Base-by-base conservation (phyloP, 2,329 filamentous ascomycete genomes). In the Alternaria sp. region DNA sequence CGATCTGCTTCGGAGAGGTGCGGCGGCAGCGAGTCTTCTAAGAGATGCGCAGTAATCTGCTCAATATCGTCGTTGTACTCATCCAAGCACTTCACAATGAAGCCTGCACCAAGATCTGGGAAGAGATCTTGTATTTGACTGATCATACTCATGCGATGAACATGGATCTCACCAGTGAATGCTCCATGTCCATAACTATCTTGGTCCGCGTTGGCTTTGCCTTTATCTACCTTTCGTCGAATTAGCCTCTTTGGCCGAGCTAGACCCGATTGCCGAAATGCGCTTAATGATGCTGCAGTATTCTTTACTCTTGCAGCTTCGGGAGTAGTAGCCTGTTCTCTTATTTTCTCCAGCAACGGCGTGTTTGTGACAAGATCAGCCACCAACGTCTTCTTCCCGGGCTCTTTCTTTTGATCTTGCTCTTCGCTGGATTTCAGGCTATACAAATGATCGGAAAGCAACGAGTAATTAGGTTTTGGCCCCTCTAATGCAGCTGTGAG, bases 91-190 rank as follows among this genome's bases (percentile, higher is more conserved):
- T 87, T 90, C 18, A 92, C 85, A 16, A 98, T 83, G 74, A 97
- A 98, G 0, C 86, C 92, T 4, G 92, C 90, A 5, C 94, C 93
- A 10, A 98, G 83, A 64, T 97, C 88, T 0, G 94, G 93, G 73
- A 98, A 97, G 0, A 98, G 83, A 74, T 99, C 94, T 74, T 97
- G 93, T n/a, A 99, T 85, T 76, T 96, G 92, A 0, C 91, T 91
- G 53, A 98, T 88, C 50, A 94, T 87, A 69, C 91, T 94, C 87
- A 96, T 90, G 43, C 85, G 89, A 78, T 97, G 93, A 22, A 94
- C 81, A 72, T 95, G 92, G 34, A 94, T 82, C 44, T 85, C 82
- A 9, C 78, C 80, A 51, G 55, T 54, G 38, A 80, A 72, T 10
- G 72, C 68, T 3, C 73, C 71, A 56, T 81, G 75, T 2, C 75